phyloP scores from a whole-genome alignment of 305 asterid species.

The Solanum hybrid region DNA sequence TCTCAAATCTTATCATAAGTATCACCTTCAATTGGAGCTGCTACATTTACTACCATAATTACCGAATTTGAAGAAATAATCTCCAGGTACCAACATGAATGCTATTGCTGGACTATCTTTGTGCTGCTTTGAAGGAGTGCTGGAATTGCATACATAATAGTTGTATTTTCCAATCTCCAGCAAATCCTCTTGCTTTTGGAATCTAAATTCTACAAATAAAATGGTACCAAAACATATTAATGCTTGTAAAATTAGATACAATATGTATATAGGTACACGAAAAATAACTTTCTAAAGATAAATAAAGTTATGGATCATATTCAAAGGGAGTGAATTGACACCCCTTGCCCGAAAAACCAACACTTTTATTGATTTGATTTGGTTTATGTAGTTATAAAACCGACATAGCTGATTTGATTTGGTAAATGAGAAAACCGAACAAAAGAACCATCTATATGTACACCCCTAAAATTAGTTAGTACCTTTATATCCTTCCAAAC shows the following conservation, averaged over 20 bases:
- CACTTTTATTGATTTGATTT: background rate
- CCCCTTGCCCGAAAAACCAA: no score
- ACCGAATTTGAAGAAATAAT: background rate
- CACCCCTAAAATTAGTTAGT: background rate
- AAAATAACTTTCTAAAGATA: no score
- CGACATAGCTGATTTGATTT: background rate
- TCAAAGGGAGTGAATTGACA: background rate
- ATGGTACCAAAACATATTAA: no score
- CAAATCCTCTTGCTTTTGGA: background rate
- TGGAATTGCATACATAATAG: background rate
- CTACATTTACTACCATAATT: background rate
- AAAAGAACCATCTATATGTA: background rate
- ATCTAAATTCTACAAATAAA: background rate
- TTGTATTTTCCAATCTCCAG: background rate
- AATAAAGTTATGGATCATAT: no score
- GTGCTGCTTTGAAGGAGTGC: background rate
- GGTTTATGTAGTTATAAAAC: background rate
- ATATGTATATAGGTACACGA: no score
- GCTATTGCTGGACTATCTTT: background rate
- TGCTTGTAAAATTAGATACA: no score
- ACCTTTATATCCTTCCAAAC: background rate
- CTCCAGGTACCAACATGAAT: background rate
- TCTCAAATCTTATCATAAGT: background rate
- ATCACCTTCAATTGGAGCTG: background rate
- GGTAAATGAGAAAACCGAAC: background rate